A percentile compares a stretch with the other conserved stretches of the same genome.
Evolutionary conservation across 192 early-diverging fungal genomes (phyloP).

Genomic region (Coemansia biformis): DNA sequence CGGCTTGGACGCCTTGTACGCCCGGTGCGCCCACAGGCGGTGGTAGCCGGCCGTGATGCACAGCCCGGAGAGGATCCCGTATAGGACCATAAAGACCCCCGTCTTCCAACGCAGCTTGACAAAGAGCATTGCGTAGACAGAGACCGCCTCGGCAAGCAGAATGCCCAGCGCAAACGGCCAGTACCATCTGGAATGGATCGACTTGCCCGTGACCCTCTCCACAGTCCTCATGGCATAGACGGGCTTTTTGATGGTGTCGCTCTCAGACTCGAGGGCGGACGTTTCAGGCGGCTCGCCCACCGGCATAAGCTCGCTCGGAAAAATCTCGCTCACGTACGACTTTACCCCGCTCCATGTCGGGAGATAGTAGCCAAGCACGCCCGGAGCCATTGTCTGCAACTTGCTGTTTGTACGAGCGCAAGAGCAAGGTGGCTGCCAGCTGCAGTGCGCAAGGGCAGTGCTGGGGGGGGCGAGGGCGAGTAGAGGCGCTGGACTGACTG

Average conservation of each 20-base stretch:
- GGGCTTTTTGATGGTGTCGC: constrained; percentile 29
- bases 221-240: constrained; percentile 35
- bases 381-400: constrained; percentile 10
- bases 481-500: too few species aligned
- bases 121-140: constrained; percentile 69
- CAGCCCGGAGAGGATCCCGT: constrained; percentile 72
- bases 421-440: too few species aligned
- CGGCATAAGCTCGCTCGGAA: constrained; percentile 45
- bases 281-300: constrained; percentile 37
- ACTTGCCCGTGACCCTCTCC: constrained; percentile 30
- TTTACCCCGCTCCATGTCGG: constrained; percentile 36
- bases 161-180: constrained; percentile 52
- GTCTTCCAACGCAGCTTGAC: constrained; percentile 69
- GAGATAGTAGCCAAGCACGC: constrained; percentile 33
- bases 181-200: constrained; percentile 44
- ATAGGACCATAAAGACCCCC: constrained; percentile 33
- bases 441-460: too few species aligned
- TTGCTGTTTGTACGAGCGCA: background rate
- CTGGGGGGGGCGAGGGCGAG: too few species aligned
- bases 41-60: constrained; percentile 91
- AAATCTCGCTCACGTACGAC: constrained; percentile 26
- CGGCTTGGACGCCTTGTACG: constrained; percentile 60
- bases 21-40: constrained; percentile 72
- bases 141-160: constrained; percentile 56
- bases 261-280: constrained; percentile 16